phyloP scores from a whole-genome alignment of 768 basidiomycete genomes.

The Termitomyces sp. region DNA sequence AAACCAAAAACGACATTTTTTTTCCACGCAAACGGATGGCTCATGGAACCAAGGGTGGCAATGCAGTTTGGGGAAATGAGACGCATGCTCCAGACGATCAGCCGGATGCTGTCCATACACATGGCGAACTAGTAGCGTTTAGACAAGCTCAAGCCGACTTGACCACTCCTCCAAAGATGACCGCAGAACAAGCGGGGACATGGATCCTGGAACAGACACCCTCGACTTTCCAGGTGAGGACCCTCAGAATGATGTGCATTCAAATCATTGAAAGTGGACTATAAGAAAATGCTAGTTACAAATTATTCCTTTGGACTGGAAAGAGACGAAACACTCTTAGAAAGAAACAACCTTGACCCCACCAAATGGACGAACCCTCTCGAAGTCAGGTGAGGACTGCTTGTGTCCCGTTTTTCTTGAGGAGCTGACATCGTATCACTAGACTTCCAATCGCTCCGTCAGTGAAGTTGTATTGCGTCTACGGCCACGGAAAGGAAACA shows the following conservation, averaged over 20 bases:
- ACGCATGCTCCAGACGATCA: constrained; percentile 79
- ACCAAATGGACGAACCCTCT: constrained; percentile 92
- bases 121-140: constrained; percentile 84
- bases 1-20: background rate
- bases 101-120: constrained; percentile 45
- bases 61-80: constrained; percentile 76
- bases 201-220: constrained; percentile 88
- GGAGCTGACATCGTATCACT: background rate
- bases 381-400: constrained; percentile 52
- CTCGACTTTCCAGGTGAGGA: constrained; percentile 64
- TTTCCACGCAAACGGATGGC: background rate
- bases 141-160: constrained; percentile 27
- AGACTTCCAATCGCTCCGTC: constrained; percentile 87
- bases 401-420: background rate
- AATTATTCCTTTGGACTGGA: constrained; percentile 94
- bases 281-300: constrained; percentile 68
- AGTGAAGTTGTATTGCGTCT: constrained; percentile 89
- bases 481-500: constrained; percentile 94
- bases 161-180: constrained; percentile 54
- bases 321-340: constrained; percentile 57
- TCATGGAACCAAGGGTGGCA: constrained; percentile 56
- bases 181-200: constrained; percentile 61
- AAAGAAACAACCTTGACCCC: constrained; percentile 64
- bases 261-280: background rate
- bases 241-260: background rate